phyloP scores from a whole-genome alignment of 257 asterid genomes.

The Nicotiana undulata region DNA sequence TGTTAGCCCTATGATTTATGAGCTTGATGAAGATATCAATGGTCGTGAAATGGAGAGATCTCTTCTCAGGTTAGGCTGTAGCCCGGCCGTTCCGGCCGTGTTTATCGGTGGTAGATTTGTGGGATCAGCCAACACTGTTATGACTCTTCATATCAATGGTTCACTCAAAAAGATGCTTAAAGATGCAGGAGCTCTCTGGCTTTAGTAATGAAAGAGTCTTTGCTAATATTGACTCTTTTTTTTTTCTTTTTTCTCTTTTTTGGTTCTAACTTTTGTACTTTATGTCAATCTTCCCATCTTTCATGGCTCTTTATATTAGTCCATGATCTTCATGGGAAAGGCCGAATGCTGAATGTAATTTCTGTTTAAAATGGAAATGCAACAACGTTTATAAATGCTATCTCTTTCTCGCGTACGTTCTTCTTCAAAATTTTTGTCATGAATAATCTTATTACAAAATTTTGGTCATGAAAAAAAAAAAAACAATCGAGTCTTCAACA shows the following conservation, averaged over 20 bases:
- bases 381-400: background rate
- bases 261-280: background rate
- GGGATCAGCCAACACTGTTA: conserved; percentile 41
- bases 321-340: background rate
- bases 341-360: background rate
- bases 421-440: background rate
- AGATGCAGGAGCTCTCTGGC: conserved; percentile 84
- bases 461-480: background rate
- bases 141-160: conserved; percentile 60
- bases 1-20: conserved; percentile 63
- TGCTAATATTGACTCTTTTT: background rate
- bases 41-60: conserved; percentile 58
- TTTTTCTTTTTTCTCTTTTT: background rate
- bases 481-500: background rate
- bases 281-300: background rate
- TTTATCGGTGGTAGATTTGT: conserved; percentile 54
- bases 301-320: conserved; percentile 1
- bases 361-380: background rate
- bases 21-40: conserved; percentile 41
- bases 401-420: background rate
- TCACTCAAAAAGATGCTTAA: conserved; percentile 58
- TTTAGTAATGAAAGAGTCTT: conserved; percentile 16
- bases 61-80: conserved; percentile 46
- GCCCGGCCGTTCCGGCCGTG: conserved; percentile 56
- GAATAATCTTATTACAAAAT: background rate